These are phyloP conservation scores for Coniferiporia weirii DNA, from an alignment of 1,284 basidiomycete genomes.

Conservation along the genomic window DNA sequence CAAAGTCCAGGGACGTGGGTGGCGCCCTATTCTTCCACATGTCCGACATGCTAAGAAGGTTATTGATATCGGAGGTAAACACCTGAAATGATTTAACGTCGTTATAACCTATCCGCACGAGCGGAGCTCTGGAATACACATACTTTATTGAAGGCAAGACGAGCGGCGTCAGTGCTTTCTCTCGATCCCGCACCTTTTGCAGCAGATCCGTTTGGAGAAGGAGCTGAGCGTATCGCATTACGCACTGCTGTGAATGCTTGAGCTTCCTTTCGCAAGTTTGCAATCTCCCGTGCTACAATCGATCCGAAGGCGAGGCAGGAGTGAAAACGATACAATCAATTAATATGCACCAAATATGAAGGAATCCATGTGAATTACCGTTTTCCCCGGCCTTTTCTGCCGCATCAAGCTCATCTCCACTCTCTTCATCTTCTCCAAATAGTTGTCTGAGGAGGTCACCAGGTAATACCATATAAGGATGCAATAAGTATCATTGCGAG, in stretches of 20 bases:
- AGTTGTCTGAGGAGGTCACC: constrained; percentile 63
- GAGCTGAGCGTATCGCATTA: constrained; percentile 44
- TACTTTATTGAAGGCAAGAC: constrained; percentile 83
- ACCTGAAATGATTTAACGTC: constrained; percentile 48
- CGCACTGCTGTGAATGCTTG: constrained; percentile 83
- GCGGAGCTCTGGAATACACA: constrained; percentile 1
- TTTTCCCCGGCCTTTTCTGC: constrained; percentile 88
- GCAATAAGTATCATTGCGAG: no score
- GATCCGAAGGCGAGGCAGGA: no score
- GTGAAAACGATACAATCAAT: neutral
- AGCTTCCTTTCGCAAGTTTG: constrained; percentile 83
- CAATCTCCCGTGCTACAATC: constrained; percentile 82
- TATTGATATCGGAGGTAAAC: constrained; percentile 83
- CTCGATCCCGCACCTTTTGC: constrained; percentile 18
- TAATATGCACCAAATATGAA: neutral
- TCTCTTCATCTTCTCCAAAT: constrained; percentile 87
- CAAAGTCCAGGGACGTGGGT: constrained; percentile 81
- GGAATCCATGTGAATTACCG: constrained; percentile 37
- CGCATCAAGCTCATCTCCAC: constrained; percentile 73
- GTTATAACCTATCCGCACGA: no score
- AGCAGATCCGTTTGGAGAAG: constrained; percentile 8
- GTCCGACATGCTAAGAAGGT: constrained; percentile 91
- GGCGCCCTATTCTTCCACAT: constrained; percentile 93
- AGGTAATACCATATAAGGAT: neutral
- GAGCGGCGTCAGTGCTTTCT: constrained; percentile 51